A percentile compares a stretch with the other conserved stretches of the same genome.
Evolutionary conservation across 1,284 basidiomycete species (phyloP).

Genomic region (Boletellus deceptivus): DNA sequence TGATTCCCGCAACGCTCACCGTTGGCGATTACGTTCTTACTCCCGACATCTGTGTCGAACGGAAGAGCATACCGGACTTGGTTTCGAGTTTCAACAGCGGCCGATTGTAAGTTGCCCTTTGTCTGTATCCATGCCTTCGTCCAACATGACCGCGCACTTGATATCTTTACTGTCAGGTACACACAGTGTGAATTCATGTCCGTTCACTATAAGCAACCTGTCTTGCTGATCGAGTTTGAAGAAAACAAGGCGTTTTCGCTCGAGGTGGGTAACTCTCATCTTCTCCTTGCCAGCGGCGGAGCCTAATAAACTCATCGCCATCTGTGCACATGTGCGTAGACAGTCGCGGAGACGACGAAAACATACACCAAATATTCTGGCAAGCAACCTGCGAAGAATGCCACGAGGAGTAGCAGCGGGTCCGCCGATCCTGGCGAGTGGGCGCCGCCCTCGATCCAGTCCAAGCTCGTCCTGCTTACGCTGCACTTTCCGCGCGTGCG

Average conservation of each 20-base stretch:
- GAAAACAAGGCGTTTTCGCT: constrained; percentile 95
- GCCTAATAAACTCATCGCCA: background rate
- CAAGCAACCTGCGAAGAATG: constrained; percentile 58
- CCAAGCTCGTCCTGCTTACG: constrained; percentile 88
- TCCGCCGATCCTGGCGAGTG: constrained; percentile 38
- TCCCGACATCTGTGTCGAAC: constrained; percentile 94
- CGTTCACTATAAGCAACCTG: constrained; percentile 90
- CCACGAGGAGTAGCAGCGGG: constrained; percentile 14
- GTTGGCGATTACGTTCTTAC: constrained; percentile 97
- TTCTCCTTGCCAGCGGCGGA: background rate
- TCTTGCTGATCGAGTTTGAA: constrained; percentile 98
- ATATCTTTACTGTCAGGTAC: constrained; percentile 54
- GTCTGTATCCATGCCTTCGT: background rate
- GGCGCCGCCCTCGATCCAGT: constrained; percentile 63
- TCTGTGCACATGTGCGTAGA: constrained; percentile 33
- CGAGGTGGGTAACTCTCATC: constrained; percentile 52
- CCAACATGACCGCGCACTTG: background rate
- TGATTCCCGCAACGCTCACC: constrained; percentile 88
- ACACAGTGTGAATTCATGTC: constrained; percentile 98
- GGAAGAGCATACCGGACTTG: constrained; percentile 92
- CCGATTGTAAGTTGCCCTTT: constrained; percentile 65
- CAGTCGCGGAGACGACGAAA: constrained; percentile 59
- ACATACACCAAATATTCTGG: constrained; percentile 54
- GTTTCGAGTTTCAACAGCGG: constrained; percentile 92
- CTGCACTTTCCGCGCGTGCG: constrained; percentile 88